Base-by-base conservation (phyloP, 2,329 filamentous ascomycete genomes). In the Sporothrix curviconia region DNA sequence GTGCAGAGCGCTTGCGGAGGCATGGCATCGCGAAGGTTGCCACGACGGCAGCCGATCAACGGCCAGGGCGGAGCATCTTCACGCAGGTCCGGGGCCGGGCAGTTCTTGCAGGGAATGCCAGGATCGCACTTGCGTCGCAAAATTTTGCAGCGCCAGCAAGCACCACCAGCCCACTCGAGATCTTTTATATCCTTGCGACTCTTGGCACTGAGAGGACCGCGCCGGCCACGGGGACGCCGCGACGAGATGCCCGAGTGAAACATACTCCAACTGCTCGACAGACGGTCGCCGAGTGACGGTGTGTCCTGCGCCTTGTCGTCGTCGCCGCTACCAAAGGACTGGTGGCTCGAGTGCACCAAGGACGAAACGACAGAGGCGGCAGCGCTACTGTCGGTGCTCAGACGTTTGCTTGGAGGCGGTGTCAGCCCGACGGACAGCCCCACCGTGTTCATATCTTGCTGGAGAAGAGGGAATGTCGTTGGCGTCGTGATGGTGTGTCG, bases 101-200 rank as follows among this genome's bases (percentile, higher is more conserved):
- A 69, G 46, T 64, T 68, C 30, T 66, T 60, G 55, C 67, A 69
- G 2, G 66, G 64, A 22, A 55, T 61, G 3, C 64, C 65, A 0
- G 66, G 64, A 25, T 68, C 66, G 42, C 67, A 69, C 62, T 68
- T 55, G 1, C 67, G 65, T 2, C 66, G 62, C 3, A 69, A 62
- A 2, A 68, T 67, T 53, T 67, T 67, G 60, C 67, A 69, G 17
- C 67, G 61, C 67, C 67, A 69, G 43, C 67, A 69, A 4, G 67
- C 67, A 14, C 67, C 67, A 8, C 66, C 66, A 1, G 61, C 66
- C 28, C 59, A 64, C 39, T 69, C 67, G 2, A 69, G 55, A 2
- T 62, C 64, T 30, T 64, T 65, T 59, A 69, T 69, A 42, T 65
- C 66, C 8, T 66, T 64, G 4, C 67, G 64, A 40, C 66, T 65